Base-by-base conservation (phyloP, 768 basidiomycete genomes). In the Mycena olivaceomarginata region DNA sequence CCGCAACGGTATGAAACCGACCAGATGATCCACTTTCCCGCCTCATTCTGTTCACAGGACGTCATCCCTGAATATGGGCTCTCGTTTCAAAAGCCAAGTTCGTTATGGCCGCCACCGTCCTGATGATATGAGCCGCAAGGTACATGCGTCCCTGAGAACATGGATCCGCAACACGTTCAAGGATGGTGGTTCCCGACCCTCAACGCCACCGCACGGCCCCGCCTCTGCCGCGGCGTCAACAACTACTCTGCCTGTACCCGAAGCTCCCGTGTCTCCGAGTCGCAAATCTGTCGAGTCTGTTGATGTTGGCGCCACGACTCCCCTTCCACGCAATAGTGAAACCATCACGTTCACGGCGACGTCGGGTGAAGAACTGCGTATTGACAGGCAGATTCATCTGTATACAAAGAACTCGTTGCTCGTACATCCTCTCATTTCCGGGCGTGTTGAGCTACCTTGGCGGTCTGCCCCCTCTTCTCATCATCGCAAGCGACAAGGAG, bases 401-500 rank as follows among this genome's bases (percentile, higher is more conserved):
- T 98, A 98, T 80, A 89, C 95, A 18, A 93, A 92, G 70, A 99
- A 98, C 82, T 93, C 89, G 72, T 86, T 96, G 77, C 81, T 98
- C 2, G 86, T 81, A 4, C 96, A 98, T 82, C 97, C 97, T 2
- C 89, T 97, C 64, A 92, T 99, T 53, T 97, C 96, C 78, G 94
- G 94, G 97, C 0, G 92, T 90, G 10, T 83, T 95, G 77, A 92
- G 92, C 0, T 97, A 97, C 84, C 90, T 99, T 13, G 98, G 98
- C 7, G 98, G 98, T 2, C 85, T 99, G 0, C 96, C 96, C 2
- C 98, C 98, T 15, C 82, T 99, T 62, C 85, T 97, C 37, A 86
- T 99, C 79, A 93, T 97, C 78, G 95, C 93, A 1, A 93, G 98
- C 53, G 95, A 98, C 72, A 95, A 94, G 80, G 98, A 99, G 86